Evolutionary conservation across 1,139 yeast species (phyloP), one percentile per base, ranked within the genome.

Genomic region (Nadsonia commutata): DNA sequence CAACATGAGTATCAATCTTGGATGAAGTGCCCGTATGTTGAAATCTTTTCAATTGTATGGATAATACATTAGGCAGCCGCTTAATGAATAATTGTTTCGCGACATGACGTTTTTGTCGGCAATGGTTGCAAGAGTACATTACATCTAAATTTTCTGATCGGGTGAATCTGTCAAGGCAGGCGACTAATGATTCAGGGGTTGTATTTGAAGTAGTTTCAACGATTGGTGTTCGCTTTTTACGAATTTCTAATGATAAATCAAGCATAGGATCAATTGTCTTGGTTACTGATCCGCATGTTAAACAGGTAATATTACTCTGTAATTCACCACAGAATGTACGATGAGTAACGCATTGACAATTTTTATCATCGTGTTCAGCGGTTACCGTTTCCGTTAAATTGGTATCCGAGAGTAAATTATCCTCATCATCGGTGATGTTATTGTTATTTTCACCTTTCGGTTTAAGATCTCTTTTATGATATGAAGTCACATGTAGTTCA

Each of bases 31-130:
- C 78, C 44, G 75, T 67, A 60, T 88, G 97, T 58, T 85, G 88
- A 59, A 88, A 88, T 52, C 96, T 61, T 58, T 90, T 90, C 45
- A 90, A 67, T 61, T 90, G 98, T 38, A 90, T 75, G 2, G 86
- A 76, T 39, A 88, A 65, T 1, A 86, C 84, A 3, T 83, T 77
- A 1, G 97, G 94, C 42, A 82, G 62, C 45, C 74, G 72, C 48
- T 76, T 71, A 43, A 90, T 68, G 39, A 74, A 71, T 45, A 88
- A 70, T 49, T 78, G 80, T 59, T 86, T 88, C 6, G 72, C 73
- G 4, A 93, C 94, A 43, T 71, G 69, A 13, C 85, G 73, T 46
- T 67, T 66, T 17, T 69, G 67, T 2, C 69, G 65, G 63, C 98
- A 90, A 21, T 63, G 62, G 17, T 70, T 68, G 58, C 98, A 90